Base-by-base conservation (phyloP, 2,329 filamentous ascomycete species). In the Peltaster fructicola region DNA sequence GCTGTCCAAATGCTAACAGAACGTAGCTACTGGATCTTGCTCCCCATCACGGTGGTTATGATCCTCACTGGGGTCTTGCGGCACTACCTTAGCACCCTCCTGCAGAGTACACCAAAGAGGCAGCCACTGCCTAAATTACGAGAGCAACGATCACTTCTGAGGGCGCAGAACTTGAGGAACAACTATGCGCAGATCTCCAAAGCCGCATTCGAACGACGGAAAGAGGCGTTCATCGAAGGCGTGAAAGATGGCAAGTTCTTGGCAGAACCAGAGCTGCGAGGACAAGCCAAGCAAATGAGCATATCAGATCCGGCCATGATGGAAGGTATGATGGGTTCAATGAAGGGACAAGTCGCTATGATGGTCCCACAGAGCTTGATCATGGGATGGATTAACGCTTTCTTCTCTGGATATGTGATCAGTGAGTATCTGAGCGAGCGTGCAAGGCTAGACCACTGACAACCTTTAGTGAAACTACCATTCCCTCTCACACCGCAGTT, bases 321-420 rank as follows among this genome's bases (percentile, higher is more conserved):
- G 88, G 90, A 98, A 48, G 85, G 84, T 39, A 98, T 98, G 88
- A 98, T 98, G 88, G 85, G 88, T 39, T 92, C 92, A 81, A 91
- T 98, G 80, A 98, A 98, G 68, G 84, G 84, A 30, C 92, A 98
- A 50, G 92, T 98, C 78, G 85, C 88, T 36, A 98, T 95, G 88
- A 95, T 98, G 61, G 81, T 98, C 30, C 88, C 88, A 23, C 92
- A 98, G 54, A 95, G 84, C 5, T 57, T 98, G 48, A 98, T 98
- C 40, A 98, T 98, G 88, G 88, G 85, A 38, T 98, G 88, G 88
- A 95, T 98, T 51, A 98, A 98, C 57, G 84, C 88, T 0, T 98
- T 95, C 50, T 98, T 98, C 45, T 90, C 81, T 25, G 88, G 88
- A 15, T 98, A 93, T 47, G 88, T 98, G 23, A 93, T 98, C 34